Base-by-base conservation (phyloP, 2,329 filamentous ascomycete genomes). In the Phoma sp. region DNA sequence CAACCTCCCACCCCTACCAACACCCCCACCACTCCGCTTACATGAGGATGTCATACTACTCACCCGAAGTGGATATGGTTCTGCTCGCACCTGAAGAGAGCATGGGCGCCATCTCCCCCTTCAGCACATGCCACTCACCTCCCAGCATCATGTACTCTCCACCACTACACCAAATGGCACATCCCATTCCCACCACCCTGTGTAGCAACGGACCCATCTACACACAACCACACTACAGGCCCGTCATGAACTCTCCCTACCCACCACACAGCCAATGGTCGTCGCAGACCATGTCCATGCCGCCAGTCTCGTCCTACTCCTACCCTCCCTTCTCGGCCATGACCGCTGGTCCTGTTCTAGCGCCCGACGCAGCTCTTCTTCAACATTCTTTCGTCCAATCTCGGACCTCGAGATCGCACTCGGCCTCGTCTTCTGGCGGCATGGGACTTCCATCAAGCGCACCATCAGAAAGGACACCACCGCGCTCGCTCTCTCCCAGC, bases 121-220 rank as follows among this genome's bases (percentile, higher is more conserved):
- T 71, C 37, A 73, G 67, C 60, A 64, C 67, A 55, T 74, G 72
- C 51, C 71, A 73, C 61, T 74, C 74, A 31, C 68, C 73, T 43
- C 74, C 72, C 3, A 71, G 63, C 62, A 73, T 74, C 60, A 70
- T 75, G 62, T 75, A 75, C 56, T 74, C 73, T 44, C 68, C 71
- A 52, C 67, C 72, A 29, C 62, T 74, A 32, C 71, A 73, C 31
- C 65, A 67, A 8, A 64, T 73, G 61, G 13, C 61, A 33, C 68
- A 71, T 43, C 63, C 61, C 25, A 52, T 67, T 5, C 55, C 65
- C 9, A 63, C 65, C 3, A 64, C 62, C 10, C 62, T 72, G 32
- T 44, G 68, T 22, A 61, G 61, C 40, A 61, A 63, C 50, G 67
- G 60, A 48, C 60, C 59, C 31, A 65, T 73, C 43, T 74, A 71